A percentile compares a stretch with the other conserved stretches of the same genome.
phyloP scores from a whole-genome alignment of 148 eudicot species.

The Cornus florida region DNA sequence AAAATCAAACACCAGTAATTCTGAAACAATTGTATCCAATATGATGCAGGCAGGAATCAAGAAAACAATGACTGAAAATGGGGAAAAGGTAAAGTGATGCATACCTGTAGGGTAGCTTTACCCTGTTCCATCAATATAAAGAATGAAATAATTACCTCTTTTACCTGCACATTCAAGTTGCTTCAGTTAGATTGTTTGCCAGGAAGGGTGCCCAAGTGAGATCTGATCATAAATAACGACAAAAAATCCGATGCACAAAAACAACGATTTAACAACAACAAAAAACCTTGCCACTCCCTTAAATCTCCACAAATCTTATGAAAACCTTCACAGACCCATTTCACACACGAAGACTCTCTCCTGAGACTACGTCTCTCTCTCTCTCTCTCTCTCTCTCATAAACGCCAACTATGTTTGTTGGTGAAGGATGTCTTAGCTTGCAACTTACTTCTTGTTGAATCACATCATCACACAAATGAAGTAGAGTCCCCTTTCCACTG shows the following conservation, averaged over 20 bases:
- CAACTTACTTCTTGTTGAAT: constrained; percentile 63
- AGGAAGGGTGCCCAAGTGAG: too few relatives aligned
- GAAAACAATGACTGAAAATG: background rate
- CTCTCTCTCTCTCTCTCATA: too few relatives aligned
- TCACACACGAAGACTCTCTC: too few relatives aligned
- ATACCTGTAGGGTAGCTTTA: constrained; percentile 82
- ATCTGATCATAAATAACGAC: too few relatives aligned
- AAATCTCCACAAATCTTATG: too few relatives aligned
- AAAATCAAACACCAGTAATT: background rate
- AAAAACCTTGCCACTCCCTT: too few relatives aligned
- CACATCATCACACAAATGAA: constrained; percentile 72
- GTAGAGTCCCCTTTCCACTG: constrained; percentile 97
- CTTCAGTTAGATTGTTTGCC: too few relatives aligned
- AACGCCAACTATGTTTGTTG: too few relatives aligned
- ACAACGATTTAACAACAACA: too few relatives aligned
- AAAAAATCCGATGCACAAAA: too few relatives aligned
- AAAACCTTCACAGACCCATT: too few relatives aligned
- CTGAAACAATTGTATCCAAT: background rate
- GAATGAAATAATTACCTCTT: constrained; percentile 83
- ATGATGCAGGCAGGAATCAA: background rate
- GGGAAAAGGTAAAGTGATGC: background rate
- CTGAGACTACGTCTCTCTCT: too few relatives aligned
- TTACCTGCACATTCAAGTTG: constrained; percentile 54
- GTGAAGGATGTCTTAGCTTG: background rate
- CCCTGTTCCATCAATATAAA: constrained; percentile 97